Percentiles rank a stretch among this genome's conserved stretches.
Conservation (phyloP, 225 moss, liverwort and hornwort species). For the Bryum argenteum region DNA sequence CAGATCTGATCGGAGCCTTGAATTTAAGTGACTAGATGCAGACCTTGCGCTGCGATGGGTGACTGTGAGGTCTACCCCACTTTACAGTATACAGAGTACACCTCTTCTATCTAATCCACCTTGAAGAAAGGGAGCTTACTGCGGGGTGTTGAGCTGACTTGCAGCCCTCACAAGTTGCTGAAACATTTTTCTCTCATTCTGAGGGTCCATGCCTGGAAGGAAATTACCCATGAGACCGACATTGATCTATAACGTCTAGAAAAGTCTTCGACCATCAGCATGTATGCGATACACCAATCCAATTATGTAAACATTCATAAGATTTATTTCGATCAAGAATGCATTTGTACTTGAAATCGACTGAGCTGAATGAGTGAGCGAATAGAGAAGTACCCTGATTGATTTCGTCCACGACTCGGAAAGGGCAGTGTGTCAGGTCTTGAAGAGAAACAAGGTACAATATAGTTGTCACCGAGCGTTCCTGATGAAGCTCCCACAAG, state of each 20-base stretch:
- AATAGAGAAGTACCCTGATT: constrained; percentile 54
- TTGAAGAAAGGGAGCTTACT: constrained; percentile 35
- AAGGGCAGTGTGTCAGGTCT: constrained; percentile 76
- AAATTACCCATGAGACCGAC: background rate
- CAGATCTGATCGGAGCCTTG: too few relatives aligned
- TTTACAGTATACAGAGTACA: too few relatives aligned
- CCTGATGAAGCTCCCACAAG: background rate
- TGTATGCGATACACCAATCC: too few relatives aligned
- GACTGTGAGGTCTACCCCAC: too few relatives aligned
- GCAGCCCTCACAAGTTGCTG: constrained; percentile 72
- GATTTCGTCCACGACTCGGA: constrained; percentile 79
- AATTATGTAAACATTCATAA: background rate
- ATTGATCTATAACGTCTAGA: background rate
- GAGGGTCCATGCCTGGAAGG: constrained; percentile 68
- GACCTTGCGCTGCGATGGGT: too few relatives aligned
- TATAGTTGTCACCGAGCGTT: constrained; percentile 74
- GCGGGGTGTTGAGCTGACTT: constrained; percentile 70
- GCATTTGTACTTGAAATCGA: background rate
- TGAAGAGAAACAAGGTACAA: constrained; percentile 74
- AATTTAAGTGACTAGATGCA: too few relatives aligned
- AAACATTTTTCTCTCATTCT: constrained; percentile 72
- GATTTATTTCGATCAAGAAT: background rate
- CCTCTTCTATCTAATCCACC: background rate
- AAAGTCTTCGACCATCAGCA: too few relatives aligned
- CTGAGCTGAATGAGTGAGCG: background rate